Evolutionary conservation across 768 basidiomycete genomes (phyloP), one percentile per base, ranked within the genome.

Genomic region (Coprinellus micaceus): DNA sequence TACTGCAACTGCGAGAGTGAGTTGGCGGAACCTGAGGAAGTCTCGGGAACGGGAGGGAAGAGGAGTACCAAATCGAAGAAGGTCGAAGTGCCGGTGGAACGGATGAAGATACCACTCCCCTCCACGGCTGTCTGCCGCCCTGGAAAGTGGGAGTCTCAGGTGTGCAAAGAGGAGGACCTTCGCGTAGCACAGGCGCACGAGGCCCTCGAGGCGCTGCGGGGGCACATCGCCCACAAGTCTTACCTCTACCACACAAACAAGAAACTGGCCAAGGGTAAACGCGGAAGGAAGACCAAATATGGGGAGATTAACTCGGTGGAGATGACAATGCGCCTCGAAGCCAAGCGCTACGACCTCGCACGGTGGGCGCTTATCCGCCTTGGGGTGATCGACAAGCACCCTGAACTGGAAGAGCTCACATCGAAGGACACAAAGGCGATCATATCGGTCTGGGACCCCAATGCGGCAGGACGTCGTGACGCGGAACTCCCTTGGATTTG

Each of bases 131-230:
- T 30, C 4, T 4, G 15, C 4, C 19, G n/a, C 19, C 28, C 49
- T 51, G 10, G 19, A 9, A 19, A 28, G 11, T 15, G 28, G 49
- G 33, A 51, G 19, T 5, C 29, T 26, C 11, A 11, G 11, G 17
- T 17, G n/a, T 4, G 4, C 4, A 51, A 29, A 19, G 49, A 51
- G 29, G 22, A 17, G n/a, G 25, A 37, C 7, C 29, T 51, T 5
- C 49, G 49, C 5, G 33, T 51, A 9, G 49, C 49, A 4, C 49
- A 51, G 49, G 49, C 49, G 30, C 22, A 51, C 11, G 49, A 51
- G n/a, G 28, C 49, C 5, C 33, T 51, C 19, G 49, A 51, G 15
- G 25, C 49, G 4, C 28, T 51, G 11, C 25, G 49, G 15, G 15
- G 19, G 4, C 15, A 51, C 6, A 51, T 51, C 19, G 15, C 19